These are phyloP conservation scores for Rubia tinctorum DNA, from an alignment of 305 asterid species.

Conservation along the genomic window DNA sequence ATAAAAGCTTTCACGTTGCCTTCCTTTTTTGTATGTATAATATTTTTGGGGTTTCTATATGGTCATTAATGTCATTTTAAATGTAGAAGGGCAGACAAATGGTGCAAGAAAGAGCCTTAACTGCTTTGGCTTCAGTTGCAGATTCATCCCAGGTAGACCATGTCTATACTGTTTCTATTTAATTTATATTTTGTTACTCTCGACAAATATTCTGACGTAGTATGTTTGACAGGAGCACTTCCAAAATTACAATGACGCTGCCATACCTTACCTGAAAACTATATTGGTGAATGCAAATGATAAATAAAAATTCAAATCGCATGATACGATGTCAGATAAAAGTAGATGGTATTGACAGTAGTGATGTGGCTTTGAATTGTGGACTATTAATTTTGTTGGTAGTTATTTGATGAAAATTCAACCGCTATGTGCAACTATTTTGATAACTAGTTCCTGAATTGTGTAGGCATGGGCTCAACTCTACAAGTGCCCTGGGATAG, in stretches of 20 bases:
- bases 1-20: neutral
- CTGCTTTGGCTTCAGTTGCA: constrained; percentile 98
- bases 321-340: constrained; percentile 43
- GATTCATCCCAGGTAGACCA: constrained; percentile 91
- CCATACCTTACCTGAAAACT: constrained; percentile 89
- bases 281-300: constrained; percentile 85
- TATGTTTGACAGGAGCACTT: constrained; percentile 63
- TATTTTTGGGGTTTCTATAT: constrained; percentile 6
- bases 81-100: constrained; percentile 95
- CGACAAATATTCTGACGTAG: constrained; percentile 16
- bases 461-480: constrained; percentile 98
- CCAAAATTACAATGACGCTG: constrained; percentile 84
- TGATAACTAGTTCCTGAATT: constrained; percentile 10
- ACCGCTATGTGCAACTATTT: neutral
- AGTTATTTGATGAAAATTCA: neutral
- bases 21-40: neutral
- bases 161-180: constrained; percentile 7
- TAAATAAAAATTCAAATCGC: constrained; percentile 90
- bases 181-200: neutral
- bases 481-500: constrained; percentile 97
- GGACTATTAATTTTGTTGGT: neutral
- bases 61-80: constrained; percentile 21
- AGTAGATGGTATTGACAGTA: neutral
- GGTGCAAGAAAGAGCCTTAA: constrained; percentile 99
- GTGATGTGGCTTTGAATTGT: neutral